A percentile compares a stretch with the other conserved stretches of the same genome.
Evolutionary conservation across 148 eudicot species (phyloP).

Genomic region (Diospyros kaki): DNA sequence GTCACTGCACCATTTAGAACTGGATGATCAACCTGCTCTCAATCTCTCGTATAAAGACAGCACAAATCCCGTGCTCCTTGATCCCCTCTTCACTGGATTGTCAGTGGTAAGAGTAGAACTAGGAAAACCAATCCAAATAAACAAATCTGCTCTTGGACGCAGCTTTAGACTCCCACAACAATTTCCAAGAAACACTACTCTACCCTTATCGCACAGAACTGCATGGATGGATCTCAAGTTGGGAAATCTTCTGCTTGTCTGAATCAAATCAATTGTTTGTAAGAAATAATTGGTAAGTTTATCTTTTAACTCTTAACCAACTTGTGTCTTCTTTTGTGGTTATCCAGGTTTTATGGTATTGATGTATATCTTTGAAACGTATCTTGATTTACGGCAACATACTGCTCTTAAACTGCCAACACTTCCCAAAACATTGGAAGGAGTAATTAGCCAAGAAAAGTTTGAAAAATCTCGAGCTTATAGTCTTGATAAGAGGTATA

Average conservation of each 20-base stretch:
- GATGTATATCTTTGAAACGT: slow-evolving; percentile 84
- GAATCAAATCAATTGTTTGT: neutral
- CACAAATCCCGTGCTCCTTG: too few relatives aligned
- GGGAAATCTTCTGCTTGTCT: neutral
- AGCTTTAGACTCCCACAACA: too few relatives aligned
- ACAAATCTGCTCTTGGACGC: too few relatives aligned
- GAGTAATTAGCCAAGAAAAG: slow-evolving; percentile 89
- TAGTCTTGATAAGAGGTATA: slow-evolving; percentile 92
- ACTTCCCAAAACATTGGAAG: slow-evolving; percentile 78
- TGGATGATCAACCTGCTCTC: too few relatives aligned
- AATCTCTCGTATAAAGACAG: too few relatives aligned
- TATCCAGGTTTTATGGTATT: slow-evolving; percentile 84
- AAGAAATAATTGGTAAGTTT: neutral
- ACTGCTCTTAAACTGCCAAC: slow-evolving; percentile 75
- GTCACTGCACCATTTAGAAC: too few relatives aligned
- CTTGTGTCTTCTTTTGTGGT: neutral
- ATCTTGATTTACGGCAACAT: slow-evolving; percentile 82
- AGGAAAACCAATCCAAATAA: too few relatives aligned
- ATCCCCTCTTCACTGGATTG: too few relatives aligned
- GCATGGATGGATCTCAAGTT: neutral
- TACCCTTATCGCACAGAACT: too few relatives aligned
- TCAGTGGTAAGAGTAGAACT: too few relatives aligned
- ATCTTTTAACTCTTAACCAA: neutral
- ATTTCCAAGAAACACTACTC: too few relatives aligned
- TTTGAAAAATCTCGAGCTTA: slow-evolving; percentile 93